Base-by-base conservation (phyloP, 1,139 yeast species). In the Pneumocystis carinii region DNA sequence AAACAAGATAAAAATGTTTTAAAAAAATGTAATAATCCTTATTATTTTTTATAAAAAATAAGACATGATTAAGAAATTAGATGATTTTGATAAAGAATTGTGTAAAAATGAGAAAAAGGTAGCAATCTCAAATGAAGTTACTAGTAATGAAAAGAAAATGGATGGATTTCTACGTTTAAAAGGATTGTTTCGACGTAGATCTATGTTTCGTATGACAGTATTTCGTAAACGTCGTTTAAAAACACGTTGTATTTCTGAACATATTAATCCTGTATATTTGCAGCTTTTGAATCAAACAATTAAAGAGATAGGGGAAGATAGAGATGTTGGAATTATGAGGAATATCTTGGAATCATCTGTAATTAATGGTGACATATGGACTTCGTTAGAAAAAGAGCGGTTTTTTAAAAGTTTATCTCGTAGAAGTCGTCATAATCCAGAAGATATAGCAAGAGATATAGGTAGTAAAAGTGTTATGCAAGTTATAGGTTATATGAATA, bases 381-480 rank as follows among this genome's bases (percentile, higher is more conserved):
- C 61, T 8, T 24, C 42, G 7, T 59, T 38, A 14, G 63, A 62
- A 15, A 62, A 62, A 59, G 63, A 62, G 27, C 27, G 15, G 32
- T 42, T 62, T 55, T 62, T 62, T 36, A 38, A 27, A 7, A 41
- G 62, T 19, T 29, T 62, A 38, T 56, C 62, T 37, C 32, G 63
- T 37, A 24, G 63, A 27, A 61, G 63, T 32, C 55, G 37, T 59
- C 37, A 56, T 38, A 42, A 41, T 32, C 56, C 61, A 10, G 59
- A 39, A 15, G 29, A 35, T 42, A 24, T 62, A 19, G 61, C 61
- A 29, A 41, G 35, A 14, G 63, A 62, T 41, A 12, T 61, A 19
- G 63, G 61, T 14, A 29, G 36, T 14, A 62, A 62, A 37, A 62
- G 63, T 32, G 61, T 62, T 36, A 17, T 62, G 36, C 62, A 62